These are phyloP conservation scores for Phycomyces blakesleeanus DNA, from an alignment of 192 early-diverging fungal genomes.

Conservation along the genomic window DNA sequence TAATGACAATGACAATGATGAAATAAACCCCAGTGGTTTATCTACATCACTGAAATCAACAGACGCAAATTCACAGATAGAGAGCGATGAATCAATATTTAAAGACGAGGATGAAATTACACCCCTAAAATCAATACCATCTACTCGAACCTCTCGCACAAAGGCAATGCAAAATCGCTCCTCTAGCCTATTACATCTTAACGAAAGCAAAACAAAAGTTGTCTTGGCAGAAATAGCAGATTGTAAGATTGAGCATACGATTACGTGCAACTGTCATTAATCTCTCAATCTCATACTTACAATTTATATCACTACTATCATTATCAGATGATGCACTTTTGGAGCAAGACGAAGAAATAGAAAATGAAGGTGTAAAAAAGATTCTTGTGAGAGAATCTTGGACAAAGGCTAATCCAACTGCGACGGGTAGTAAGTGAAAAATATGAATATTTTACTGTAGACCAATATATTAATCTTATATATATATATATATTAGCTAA, in stretches of 20 bases:
- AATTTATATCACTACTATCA: no score
- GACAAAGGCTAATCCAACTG: no score
- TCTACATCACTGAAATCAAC: no score
- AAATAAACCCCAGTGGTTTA: background rate
- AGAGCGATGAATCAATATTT: background rate
- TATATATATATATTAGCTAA: conserved; percentile 10
- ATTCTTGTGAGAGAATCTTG: no score
- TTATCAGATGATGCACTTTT: no score
- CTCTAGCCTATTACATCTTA: conserved; percentile 14
- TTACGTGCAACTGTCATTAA: no score
- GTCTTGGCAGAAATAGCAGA: background rate
- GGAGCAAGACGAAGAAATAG: no score
- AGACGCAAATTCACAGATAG: background rate
- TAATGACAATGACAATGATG: background rate
- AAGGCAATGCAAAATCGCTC: conserved; percentile 7
- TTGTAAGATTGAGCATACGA: background rate
- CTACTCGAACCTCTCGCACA: background rate
- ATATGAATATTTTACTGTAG: no score
- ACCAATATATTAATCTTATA: background rate
- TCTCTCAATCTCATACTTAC: no score
- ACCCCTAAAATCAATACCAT: background rate
- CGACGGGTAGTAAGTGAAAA: no score
- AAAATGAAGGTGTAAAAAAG: no score
- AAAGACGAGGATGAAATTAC: conserved; percentile 4
- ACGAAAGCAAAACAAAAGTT: conserved; percentile 2